Evolutionary conservation across 371 early-diverging fungal species (phyloP), one percentile per base, ranked within the genome.

Genomic region (Umbelopsis sp.): DNA sequence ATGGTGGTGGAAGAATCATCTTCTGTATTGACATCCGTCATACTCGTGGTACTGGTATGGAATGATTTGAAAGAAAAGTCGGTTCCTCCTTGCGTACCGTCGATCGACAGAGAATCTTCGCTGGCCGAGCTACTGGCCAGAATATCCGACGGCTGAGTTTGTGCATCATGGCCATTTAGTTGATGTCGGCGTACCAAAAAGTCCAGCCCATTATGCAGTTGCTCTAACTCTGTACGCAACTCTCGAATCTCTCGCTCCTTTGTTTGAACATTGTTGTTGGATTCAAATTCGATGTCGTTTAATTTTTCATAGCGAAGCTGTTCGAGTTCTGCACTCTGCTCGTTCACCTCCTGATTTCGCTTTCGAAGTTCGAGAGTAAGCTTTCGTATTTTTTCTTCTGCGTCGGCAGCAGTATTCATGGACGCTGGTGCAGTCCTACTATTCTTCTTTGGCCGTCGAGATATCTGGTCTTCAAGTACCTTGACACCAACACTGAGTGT

Each of bases 401-500:
- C 32, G 14, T 44, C 50, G 29, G 29, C 29, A 41, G 29, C 29
- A 41, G 45, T 24, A 14, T 68, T 44, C 25, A 12, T 14, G 5
- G 24, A 22, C 0, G 68, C 11, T 35, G 10, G 45, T n/a, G 20
- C 9, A 37, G 51, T 1, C 14, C 32, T 22, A n/a, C 46, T n/a
- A 14, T 25, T 51, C 46, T 41, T 66, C 20, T 20, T 53, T 44
- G 38, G 62, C 12, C 22, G 44, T 46, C 14, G 35, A n/a, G 52
- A 51, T 22, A 50, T 25, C 32, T 81, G 72, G 25, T 75, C 74
- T 65, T 83, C 83, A 3, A 82, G 57, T 29, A 78, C 67, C 20
- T 80, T 80, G 2, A 83, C 71, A 5, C 85, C 88, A 6, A 77
- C 63, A 1, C 77, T 76, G 20, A 94, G 71, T 2, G 89, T 85